phyloP scores from a whole-genome alignment of 2,329 filamentous ascomycete species.

The Trichoderma koningiopsis region DNA sequence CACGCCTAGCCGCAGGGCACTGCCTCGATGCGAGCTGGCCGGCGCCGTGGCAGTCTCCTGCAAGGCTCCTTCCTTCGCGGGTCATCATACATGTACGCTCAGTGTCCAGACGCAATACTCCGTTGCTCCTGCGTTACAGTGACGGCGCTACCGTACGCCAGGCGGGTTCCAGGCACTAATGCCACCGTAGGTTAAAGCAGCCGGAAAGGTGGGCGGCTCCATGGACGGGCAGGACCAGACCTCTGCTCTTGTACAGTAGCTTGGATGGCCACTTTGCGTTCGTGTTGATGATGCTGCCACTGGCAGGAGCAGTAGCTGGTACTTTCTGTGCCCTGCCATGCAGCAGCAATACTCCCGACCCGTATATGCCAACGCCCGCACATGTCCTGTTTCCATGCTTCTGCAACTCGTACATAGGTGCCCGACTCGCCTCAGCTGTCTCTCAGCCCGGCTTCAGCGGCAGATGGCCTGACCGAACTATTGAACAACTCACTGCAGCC shows the following conservation, averaged over 20 bases:
- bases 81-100: neutral
- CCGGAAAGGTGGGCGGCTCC: neutral
- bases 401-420: neutral
- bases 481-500: conserved; percentile 20
- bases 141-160: neutral
- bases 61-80: conserved; percentile 18
- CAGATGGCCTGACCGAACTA: conserved; percentile 12
- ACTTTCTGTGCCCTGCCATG: neutral
- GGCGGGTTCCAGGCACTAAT: neutral
- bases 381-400: neutral
- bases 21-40: conserved; percentile 10
- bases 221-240: neutral
- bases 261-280: neutral
- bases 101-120: neutral
- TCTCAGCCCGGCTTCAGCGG: conserved; percentile 18
- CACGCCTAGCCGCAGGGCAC: neutral
- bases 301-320: neutral
- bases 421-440: neutral
- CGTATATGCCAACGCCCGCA: neutral
- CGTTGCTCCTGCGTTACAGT: conserved; percentile 13
- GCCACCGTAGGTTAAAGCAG: neutral
- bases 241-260: neutral
- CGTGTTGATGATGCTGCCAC: too few relatives aligned
- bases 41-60: conserved; percentile 9
- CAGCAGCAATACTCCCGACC: neutral